Conservation (phyloP, 208 protist genomes). For the Herpetomonas tarakana region DNA sequence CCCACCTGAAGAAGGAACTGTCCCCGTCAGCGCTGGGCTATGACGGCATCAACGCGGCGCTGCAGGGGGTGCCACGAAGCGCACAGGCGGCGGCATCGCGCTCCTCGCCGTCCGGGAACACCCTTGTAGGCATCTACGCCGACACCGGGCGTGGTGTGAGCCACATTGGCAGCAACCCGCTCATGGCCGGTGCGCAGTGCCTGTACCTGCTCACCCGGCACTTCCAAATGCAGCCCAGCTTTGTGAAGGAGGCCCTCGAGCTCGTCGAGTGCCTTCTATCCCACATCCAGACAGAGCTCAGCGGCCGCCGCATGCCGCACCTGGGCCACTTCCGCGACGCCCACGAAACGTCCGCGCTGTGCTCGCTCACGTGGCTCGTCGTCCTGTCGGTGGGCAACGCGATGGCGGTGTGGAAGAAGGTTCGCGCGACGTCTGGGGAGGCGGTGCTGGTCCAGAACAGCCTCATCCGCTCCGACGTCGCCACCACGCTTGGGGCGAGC, state of each 20-base stretch:
- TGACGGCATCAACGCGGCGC: not conserved
- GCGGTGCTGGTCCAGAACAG: conserved; percentile 34
- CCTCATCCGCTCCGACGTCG: conserved; percentile 39
- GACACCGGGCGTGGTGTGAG: conserved; percentile 13
- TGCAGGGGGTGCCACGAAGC: not conserved
- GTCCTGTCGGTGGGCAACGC: conserved; percentile 67
- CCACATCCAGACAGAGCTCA: conserved; percentile 23
- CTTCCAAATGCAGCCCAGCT: conserved; percentile 70
- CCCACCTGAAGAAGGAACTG: conserved; percentile 41
- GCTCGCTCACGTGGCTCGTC: conserved; percentile 62
- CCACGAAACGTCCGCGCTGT: conserved; percentile 36
- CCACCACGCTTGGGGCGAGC: conserved; percentile 27
- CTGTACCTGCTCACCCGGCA: conserved; percentile 82
- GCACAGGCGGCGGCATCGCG: not conserved
- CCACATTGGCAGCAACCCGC: conserved; percentile 25
- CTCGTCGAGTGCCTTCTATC: conserved; percentile 47
- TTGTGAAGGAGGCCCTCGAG: conserved; percentile 49
- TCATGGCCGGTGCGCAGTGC: conserved; percentile 73
- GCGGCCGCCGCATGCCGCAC: conserved; percentile 9
- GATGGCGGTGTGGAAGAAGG: conserved; percentile 57
- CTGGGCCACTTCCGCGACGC: conserved; percentile 22
- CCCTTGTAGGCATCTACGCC: not conserved
- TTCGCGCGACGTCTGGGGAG: conserved; percentile 23
- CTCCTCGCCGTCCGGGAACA: not conserved
- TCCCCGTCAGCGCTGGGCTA: conserved; percentile 4